These are phyloP conservation scores for Ophiostoma perfectum DNA, from an alignment of 2,329 filamentous ascomycete genomes.

Conservation along the genomic window DNA sequence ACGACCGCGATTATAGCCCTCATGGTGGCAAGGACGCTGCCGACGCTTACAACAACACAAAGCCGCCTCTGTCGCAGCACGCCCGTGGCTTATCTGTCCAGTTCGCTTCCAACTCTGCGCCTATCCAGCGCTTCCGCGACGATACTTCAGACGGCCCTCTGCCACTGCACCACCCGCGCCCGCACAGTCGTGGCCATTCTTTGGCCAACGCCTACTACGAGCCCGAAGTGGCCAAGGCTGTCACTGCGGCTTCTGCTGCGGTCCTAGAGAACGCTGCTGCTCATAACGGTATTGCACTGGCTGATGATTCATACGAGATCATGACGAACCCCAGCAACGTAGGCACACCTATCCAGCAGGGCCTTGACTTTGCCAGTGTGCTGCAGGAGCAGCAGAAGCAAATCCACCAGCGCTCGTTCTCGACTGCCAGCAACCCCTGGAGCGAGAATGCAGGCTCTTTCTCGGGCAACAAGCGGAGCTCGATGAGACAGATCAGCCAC, in stretches of 20 bases:
- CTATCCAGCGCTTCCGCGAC: constrained; percentile 48
- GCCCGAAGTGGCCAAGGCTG: constrained; percentile 44
- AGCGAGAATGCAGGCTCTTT: constrained; percentile 43
- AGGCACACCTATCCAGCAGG: constrained; percentile 56
- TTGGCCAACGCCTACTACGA: constrained; percentile 62
- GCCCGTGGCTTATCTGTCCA: constrained; percentile 43
- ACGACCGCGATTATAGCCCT: constrained; percentile 66
- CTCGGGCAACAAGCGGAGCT: constrained; percentile 33
- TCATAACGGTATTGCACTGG: constrained; percentile 19
- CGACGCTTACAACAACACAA: constrained; percentile 25
- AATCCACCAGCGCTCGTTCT: constrained; percentile 51
- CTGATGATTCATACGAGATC: constrained; percentile 58
- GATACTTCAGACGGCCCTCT: constrained; percentile 47
- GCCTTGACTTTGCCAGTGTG: constrained; percentile 43
- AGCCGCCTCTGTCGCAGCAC: constrained; percentile 33
- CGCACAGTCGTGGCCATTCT: constrained; percentile 68
- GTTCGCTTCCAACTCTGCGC: constrained; percentile 35
- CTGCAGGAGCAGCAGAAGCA: constrained; percentile 49
- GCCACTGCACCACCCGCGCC: constrained; percentile 64
- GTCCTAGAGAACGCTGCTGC: constrained; percentile 32
- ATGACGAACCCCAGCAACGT: constrained; percentile 70
- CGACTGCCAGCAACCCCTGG: constrained; percentile 59
- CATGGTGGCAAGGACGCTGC: constrained; percentile 43
- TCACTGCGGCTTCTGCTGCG: constrained; percentile 12
- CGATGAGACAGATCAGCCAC: constrained; percentile 49